phyloP scores from a whole-genome alignment of 1,139 yeast species.

The Suhomyces taliae region DNA sequence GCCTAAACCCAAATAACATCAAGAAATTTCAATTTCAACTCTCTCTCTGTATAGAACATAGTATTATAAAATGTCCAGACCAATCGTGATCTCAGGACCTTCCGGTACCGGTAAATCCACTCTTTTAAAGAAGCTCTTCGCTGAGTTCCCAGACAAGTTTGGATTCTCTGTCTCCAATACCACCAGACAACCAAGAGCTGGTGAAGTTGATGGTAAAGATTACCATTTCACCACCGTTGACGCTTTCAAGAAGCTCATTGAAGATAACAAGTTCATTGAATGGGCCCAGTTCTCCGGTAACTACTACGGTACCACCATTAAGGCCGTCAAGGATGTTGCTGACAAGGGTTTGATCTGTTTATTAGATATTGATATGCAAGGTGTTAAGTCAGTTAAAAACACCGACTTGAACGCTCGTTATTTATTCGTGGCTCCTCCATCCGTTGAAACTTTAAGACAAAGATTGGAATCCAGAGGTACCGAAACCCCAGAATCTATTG shows the following conservation, averaged over 20 bases:
- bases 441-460: conserved; percentile 67
- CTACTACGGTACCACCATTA: conserved; percentile 90
- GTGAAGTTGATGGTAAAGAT: conserved; percentile 86
- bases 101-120: conserved; percentile 98
- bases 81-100: conserved; percentile 95
- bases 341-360: conserved; percentile 73
- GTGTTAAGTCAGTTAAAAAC: conserved; percentile 86
- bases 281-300: conserved; percentile 99
- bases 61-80: conserved; percentile 46
- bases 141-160: conserved; percentile 83
- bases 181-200: conserved; percentile 87
- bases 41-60: too few relatives aligned
- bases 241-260: conserved; percentile 73
- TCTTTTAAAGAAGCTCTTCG: conserved; percentile 80
- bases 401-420: conserved; percentile 82
- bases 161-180: conserved; percentile 96
- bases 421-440: conserved; percentile 90
- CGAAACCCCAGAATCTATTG: conserved; percentile 80
- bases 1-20: neutral
- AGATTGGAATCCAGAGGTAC: conserved; percentile 91
- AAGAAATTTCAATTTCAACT: neutral
- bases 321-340: conserved; percentile 77
- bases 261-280: conserved; percentile 78
- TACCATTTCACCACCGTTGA: conserved; percentile 84
- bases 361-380: conserved; percentile 98